Evolutionary conservation across 2,329 filamentous ascomycete genomes (phyloP).

Genomic region (Polytolypa hystricis): DNA sequence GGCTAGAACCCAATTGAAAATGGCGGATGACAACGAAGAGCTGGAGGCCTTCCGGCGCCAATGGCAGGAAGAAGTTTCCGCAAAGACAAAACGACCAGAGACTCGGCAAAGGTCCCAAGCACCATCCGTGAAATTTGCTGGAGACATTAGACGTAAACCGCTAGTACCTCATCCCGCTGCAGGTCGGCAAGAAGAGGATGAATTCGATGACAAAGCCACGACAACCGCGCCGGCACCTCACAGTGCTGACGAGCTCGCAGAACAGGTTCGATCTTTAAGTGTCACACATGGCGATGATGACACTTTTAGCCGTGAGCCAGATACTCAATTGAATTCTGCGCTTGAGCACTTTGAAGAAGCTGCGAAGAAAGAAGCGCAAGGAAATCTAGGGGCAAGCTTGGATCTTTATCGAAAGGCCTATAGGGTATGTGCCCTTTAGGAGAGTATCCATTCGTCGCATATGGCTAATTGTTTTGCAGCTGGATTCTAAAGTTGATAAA

Average conservation of each 20-base stretch:
- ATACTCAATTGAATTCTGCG: conserved; percentile 56
- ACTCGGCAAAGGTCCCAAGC: conserved; percentile 5
- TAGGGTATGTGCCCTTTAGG: conserved; percentile 45
- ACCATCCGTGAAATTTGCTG: conserved; percentile 13
- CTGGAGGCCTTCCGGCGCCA: conserved; percentile 75
- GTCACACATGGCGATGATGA: conserved; percentile 27
- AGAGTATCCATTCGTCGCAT: not conserved
- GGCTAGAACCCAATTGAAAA: too few relatives aligned
- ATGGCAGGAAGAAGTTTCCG: conserved; percentile 72
- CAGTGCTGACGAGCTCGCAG: conserved; percentile 5
- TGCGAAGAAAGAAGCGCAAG: conserved; percentile 75
- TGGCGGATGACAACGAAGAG: conserved; percentile 44
- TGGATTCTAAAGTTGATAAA: conserved; percentile 76
- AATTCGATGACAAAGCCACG: conserved; percentile 17
- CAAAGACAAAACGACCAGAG: conserved; percentile 20
- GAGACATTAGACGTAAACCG: conserved; percentile 25
- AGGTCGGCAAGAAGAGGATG: conserved; percentile 29
- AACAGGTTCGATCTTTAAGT: conserved; percentile 23
- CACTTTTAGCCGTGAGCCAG: conserved; percentile 21
- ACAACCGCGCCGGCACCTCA: conserved; percentile 12
- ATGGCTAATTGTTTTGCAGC: conserved; percentile 34
- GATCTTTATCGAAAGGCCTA: conserved; percentile 84
- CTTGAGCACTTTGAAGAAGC: conserved; percentile 88
- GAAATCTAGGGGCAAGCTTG: conserved; percentile 79
- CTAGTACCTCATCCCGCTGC: conserved; percentile 26